Base-by-base conservation (phyloP, 176 grass and related monocot genomes). In the Melocanna baccifera region DNA sequence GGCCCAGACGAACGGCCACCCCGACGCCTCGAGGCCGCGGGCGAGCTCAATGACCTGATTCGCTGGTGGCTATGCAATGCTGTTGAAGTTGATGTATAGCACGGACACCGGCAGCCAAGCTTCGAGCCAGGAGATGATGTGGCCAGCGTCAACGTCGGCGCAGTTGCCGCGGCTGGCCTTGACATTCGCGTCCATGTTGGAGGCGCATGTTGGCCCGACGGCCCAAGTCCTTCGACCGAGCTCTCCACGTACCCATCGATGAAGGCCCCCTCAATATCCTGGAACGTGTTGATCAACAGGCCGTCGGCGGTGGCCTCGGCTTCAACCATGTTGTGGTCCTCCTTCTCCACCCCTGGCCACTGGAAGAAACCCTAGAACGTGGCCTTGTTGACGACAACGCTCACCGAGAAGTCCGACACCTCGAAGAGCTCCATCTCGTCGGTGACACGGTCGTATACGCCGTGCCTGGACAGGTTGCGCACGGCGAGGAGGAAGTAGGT, bases 281-380 rank as follows among this genome's bases (percentile, higher is more conserved):
- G 71, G 71, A 83, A 93, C 34, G 87, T 93, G 86, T 93, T 93
- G 77, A 90, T 20, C 0, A 93, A 30, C 13, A 93, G 63, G 59
- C 85, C 85, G 46, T 91, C 88, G 40, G 88, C 91, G 63, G 47
- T 63, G 70, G 56, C 50, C 82, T 93, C 88, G 10, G 84, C 88
- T 13, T 86, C 81, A 0, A 3, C 8, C 3, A 14, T 0, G 41
- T 90, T 73, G 6, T 51, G 72, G 3, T 2, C 14, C 66, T 75
- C 45, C 47, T 26, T 7, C 20, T 88, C 82, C 18, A 11, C 52
- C 0, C 62, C 75, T 0, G 91, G 80, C 61, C 53, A 69, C 50
- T 79, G 73, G 80, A 93, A 88, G 81, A 93, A 88, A 0, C 78
- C 73, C 4, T 71, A 86, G 23, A 80, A 42, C 61, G 86, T 83